Conservation (phyloP, 805 yeast species). For the Myxozyma neglecta region DNA sequence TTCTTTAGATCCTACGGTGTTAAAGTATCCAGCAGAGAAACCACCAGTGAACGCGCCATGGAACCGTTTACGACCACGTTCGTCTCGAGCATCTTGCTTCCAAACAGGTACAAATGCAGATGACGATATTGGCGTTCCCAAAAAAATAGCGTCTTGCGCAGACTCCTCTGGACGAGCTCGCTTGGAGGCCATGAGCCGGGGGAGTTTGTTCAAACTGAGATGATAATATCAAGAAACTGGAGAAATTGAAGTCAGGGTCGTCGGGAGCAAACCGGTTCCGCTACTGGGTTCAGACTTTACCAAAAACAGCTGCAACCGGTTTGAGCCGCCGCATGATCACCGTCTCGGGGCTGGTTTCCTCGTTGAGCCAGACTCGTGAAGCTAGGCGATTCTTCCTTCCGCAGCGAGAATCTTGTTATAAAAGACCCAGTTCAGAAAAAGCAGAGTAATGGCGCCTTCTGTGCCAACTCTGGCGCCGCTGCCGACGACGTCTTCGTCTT, state of each 20-base stretch:
- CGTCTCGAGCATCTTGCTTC: constrained; percentile 35
- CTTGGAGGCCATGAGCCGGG: constrained; percentile 3
- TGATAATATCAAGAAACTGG: too few relatives aligned
- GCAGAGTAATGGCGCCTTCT: constrained; percentile 12
- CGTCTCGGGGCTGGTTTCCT: neutral
- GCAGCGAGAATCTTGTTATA: neutral
- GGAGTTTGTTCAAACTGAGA: too few relatives aligned
- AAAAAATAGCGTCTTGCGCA: constrained; percentile 6
- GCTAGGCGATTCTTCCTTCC: neutral
- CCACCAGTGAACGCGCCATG: constrained; percentile 44
- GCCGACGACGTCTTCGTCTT: constrained; percentile 7
- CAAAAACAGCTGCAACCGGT: too few relatives aligned
- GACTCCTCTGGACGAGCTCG: neutral
- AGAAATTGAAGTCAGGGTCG: too few relatives aligned
- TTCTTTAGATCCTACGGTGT: constrained; percentile 41
- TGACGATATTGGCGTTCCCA: constrained; percentile 24
- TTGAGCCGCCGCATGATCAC: neutral
- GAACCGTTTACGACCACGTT: constrained; percentile 34
- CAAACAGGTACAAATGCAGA: constrained; percentile 28
- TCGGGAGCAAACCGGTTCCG: too few relatives aligned
- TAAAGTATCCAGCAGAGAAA: constrained; percentile 41
- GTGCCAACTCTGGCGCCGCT: constrained; percentile 16
- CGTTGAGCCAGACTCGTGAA: too few relatives aligned
- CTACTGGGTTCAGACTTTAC: too few relatives aligned
- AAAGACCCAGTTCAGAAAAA: neutral